Conservation (phyloP, 768 basidiomycete genomes). For the Guyanaporus albipodus region DNA sequence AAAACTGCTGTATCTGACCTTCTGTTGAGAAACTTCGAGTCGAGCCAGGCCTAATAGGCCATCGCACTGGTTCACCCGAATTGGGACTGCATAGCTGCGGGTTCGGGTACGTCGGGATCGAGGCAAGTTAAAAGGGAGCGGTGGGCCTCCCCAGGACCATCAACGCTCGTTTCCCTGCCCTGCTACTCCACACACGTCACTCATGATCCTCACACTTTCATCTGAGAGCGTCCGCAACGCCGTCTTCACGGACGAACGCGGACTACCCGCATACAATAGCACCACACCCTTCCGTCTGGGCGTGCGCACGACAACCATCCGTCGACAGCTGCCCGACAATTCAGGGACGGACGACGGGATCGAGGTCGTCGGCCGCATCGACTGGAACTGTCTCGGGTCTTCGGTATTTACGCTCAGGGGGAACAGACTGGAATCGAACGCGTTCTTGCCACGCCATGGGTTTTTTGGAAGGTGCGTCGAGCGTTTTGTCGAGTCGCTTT, state of each 20-base stretch:
- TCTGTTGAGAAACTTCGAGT: too few relatives aligned
- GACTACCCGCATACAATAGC: slow-evolving; percentile 25
- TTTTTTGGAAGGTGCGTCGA: slow-evolving; percentile 12
- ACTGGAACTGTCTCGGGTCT: slow-evolving; percentile 29
- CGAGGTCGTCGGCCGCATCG: slow-evolving; percentile 30
- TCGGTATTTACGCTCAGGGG: slow-evolving; percentile 30
- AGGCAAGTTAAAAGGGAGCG: slow-evolving; percentile 4
- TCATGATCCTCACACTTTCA: slow-evolving; percentile 25
- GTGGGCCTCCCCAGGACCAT: too few relatives aligned
- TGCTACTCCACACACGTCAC: not conserved
- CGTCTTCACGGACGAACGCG: slow-evolving; percentile 26
- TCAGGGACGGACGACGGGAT: slow-evolving; percentile 18
- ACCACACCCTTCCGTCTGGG: slow-evolving; percentile 21
- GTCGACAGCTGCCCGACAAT: slow-evolving; percentile 3
- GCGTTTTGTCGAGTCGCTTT: not conserved
- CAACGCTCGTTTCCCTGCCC: not conserved
- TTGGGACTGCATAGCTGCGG: too few relatives aligned
- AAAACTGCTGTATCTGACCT: too few relatives aligned
- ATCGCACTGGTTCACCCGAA: too few relatives aligned
- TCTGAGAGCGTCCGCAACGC: slow-evolving; percentile 26
- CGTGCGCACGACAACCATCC: slow-evolving; percentile 17
- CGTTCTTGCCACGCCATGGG: slow-evolving; percentile 22
- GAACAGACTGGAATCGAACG: slow-evolving; percentile 20
- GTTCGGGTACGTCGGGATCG: not conserved
- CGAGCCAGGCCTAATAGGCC: too few relatives aligned